Percentiles rank a stretch among this genome's conserved stretches.
These are phyloP conservation scores for Globisporangium nodosum DNA, from an alignment of 352 stramenopile genomes.

Conservation along the genomic window DNA sequence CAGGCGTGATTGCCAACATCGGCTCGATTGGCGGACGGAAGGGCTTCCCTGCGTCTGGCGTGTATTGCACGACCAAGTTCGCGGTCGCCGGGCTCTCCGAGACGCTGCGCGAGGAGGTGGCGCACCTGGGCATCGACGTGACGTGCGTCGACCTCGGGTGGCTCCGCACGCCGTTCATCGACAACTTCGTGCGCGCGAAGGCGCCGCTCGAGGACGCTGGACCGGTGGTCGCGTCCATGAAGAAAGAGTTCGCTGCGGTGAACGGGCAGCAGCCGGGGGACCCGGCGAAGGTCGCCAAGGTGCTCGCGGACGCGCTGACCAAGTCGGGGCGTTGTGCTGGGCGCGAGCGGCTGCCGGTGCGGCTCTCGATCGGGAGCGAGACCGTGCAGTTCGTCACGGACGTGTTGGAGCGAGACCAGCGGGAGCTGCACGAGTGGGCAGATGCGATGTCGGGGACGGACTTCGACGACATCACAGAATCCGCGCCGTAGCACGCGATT, in stretches of 20 bases:
- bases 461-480: not conserved
- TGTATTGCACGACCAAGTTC: slow-evolving; percentile 39
- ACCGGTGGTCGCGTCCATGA: slow-evolving; percentile 9
- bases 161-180: slow-evolving; percentile 25
- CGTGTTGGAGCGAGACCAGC: slow-evolving; percentile 4
- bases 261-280: slow-evolving; percentile 9
- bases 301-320: slow-evolving; percentile 16
- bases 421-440: slow-evolving; percentile 3
- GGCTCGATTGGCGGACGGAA: too few species aligned
- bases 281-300: slow-evolving; percentile 3
- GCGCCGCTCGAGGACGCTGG: too few species aligned
- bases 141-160: slow-evolving; percentile 30
- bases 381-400: not conserved
- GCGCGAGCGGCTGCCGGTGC: slow-evolving; percentile 5
- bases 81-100: slow-evolving; percentile 29
- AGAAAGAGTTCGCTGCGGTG: slow-evolving; percentile 4
- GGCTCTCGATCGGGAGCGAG: slow-evolving; percentile 2
- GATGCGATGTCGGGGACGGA: slow-evolving; percentile 2
- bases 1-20: too few species aligned
- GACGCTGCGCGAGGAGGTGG: slow-evolving; percentile 27
- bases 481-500: too few species aligned
- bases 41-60: slow-evolving; percentile 19
- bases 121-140: slow-evolving; percentile 29
- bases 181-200: too few species aligned
- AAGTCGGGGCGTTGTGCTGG: slow-evolving; percentile 13